Conservation (phyloP, 73 alveolate species). For the Paramecium bursaria region DNA sequence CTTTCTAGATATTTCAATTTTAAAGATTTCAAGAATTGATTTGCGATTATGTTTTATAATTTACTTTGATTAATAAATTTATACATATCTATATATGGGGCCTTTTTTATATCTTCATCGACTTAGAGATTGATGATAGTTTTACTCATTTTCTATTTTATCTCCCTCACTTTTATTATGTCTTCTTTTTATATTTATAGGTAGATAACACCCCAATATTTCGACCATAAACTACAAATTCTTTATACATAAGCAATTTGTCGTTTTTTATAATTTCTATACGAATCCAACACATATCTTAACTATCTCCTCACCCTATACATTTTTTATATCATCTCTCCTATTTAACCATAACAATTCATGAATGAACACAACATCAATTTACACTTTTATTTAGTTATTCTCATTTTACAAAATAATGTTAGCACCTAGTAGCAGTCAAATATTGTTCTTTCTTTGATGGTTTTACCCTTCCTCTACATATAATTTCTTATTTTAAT, state of each 20-base stretch:
- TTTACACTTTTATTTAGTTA: neutral
- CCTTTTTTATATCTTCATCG: constrained; percentile 34
- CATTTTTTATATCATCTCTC: constrained; percentile 26
- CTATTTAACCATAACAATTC: constrained; percentile 55
- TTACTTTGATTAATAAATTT: neutral
- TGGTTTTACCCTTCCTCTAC: neutral
- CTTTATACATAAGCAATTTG: constrained; percentile 12
- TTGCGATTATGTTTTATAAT: neutral
- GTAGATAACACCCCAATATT: constrained; percentile 15
- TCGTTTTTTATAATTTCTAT: constrained; percentile 6
- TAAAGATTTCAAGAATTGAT: neutral
- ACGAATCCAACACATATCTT: neutral
- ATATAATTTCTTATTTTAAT: neutral
- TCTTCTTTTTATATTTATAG: constrained; percentile 40
- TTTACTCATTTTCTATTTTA: constrained; percentile 16
- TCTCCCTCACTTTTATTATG: constrained; percentile 21
- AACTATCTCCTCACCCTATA: constrained; percentile 30
- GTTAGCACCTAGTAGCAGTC: neutral
- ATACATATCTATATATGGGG: constrained; percentile 53
- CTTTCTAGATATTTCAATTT: neutral
- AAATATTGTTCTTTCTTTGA: constrained; percentile 13
- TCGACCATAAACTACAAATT: constrained; percentile 15
- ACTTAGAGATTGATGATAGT: constrained; percentile 30
- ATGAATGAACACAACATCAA: neutral
- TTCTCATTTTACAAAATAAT: neutral